These are phyloP conservation scores for Ophiocordyceps australis DNA, from an alignment of 2,329 filamentous ascomycete species.

Conservation along the genomic window DNA sequence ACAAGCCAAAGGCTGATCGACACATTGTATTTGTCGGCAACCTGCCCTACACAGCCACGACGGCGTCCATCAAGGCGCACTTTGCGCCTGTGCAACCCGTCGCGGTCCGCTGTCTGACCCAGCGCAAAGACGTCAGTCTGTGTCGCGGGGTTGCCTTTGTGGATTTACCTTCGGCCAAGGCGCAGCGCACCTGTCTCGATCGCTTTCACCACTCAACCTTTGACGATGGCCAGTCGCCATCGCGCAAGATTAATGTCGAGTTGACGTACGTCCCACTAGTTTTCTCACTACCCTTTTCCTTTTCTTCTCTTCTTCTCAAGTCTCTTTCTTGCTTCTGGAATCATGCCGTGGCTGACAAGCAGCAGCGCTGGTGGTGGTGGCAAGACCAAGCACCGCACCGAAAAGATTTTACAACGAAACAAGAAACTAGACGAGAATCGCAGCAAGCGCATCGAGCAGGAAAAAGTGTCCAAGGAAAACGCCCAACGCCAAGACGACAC, in stretches of 20 bases:
- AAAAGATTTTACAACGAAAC: slow-evolving; percentile 77
- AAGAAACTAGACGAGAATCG: slow-evolving; percentile 57
- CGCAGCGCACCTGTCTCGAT: slow-evolving; percentile 85
- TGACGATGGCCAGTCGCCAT: slow-evolving; percentile 28
- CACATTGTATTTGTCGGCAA: slow-evolving; percentile 40
- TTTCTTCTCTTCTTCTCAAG: background rate
- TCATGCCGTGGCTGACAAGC: background rate
- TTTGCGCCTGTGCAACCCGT: slow-evolving; percentile 47
- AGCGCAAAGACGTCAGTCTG: slow-evolving; percentile 38
- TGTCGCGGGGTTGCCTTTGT: slow-evolving; percentile 72
- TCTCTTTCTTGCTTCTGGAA: background rate
- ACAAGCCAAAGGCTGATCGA: no score
- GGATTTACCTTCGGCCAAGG: slow-evolving; percentile 72
- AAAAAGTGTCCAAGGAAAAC: slow-evolving; percentile 19
- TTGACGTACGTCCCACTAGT: slow-evolving; percentile 44
- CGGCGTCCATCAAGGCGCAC: slow-evolving; percentile 50
- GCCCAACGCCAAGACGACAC: slow-evolving; percentile 9
- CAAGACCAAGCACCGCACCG: slow-evolving; percentile 51
- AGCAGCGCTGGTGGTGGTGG: slow-evolving; percentile 66
- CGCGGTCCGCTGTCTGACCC: slow-evolving; percentile 47
- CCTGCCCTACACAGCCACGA: slow-evolving; percentile 69
- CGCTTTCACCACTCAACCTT: slow-evolving; percentile 80
- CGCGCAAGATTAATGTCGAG: slow-evolving; percentile 80
- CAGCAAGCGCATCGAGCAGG: slow-evolving; percentile 25
- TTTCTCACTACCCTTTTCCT: slow-evolving; percentile 1